Base-by-base conservation (phyloP, 345 rosid genomes). In the Sonneratia caseolaris region DNA sequence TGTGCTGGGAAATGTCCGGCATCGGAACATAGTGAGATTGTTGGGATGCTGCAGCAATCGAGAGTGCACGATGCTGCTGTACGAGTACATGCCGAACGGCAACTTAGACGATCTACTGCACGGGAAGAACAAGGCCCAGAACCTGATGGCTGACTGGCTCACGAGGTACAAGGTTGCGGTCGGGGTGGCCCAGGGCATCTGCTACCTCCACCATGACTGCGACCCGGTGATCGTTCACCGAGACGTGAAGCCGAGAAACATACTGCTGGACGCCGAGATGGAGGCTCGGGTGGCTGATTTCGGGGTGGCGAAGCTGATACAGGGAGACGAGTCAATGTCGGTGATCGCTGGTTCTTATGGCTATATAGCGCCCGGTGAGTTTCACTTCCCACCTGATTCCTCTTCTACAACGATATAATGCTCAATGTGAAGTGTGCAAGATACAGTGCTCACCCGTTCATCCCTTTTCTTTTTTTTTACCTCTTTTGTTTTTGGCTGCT, bases 281-380 rank as follows among this genome's bases (percentile, higher is more conserved):
- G 99, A 92, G 82, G 99, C 99, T 22, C 85, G 99, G 64, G 99
- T 96, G 68, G 99, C 99, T 0, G 99, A 96, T 82, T 96, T 96
- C 76, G 99, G 99, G 32, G 93, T 96, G 68, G 98, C 99, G 0
- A 96, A 96, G 81, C 62, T 96, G 77, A 88, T 96, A 70, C 96
- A 92, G 53, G 68, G 88, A 55, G 90, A 96, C 0, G 97, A 96
- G 82, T 92, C 99, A 32, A 96, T 92, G 99, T 92, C 99, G n/a
- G 99, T 96, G 55, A 92, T 96, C 9, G 99, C 99, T 2, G 99
- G 99, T 0, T 96, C 99, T 42, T 96, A 91, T 71, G 99, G 99
- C 75, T 96, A 96, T 86, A 96, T 96, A 75, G 99, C 99, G 12
- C 99, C 99, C 71, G 99, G 99, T 95, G 66, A 72, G 76, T 55